These are phyloP conservation scores for Glonium stellatum DNA, from an alignment of 495 filamentous ascomycete genomes.

Conservation along the genomic window DNA sequence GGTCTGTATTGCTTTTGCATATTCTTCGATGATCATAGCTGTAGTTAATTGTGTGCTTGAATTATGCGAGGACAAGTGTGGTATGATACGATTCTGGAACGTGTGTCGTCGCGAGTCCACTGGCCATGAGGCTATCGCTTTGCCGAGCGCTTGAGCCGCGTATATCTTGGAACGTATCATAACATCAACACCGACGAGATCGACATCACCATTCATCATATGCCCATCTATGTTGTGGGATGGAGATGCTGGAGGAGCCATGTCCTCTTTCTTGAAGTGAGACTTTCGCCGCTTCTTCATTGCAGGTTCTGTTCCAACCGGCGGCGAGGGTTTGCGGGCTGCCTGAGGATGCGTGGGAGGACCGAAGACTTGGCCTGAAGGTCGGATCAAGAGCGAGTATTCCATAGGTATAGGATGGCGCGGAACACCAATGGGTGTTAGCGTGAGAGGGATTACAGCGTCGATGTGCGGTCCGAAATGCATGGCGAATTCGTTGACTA, in stretches of 20 bases:
- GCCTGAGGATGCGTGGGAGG: conserved; percentile 10
- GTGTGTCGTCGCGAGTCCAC: conserved; percentile 35
- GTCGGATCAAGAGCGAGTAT: conserved; percentile 77
- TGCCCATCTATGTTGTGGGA: conserved; percentile 93
- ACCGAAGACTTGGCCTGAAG: conserved; percentile 80
- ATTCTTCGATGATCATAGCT: conserved; percentile 83
- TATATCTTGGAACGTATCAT: conserved; percentile 82
- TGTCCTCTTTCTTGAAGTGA: conserved; percentile 65
- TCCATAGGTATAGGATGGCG: conserved; percentile 89
- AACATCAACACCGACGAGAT: conserved; percentile 81
- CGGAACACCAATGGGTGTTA: conserved; percentile 86
- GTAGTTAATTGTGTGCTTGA: conserved; percentile 81
- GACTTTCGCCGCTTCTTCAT: conserved; percentile 73
- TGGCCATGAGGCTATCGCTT: conserved; percentile 59
- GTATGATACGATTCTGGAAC: conserved; percentile 53
- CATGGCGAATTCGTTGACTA: conserved; percentile 3
- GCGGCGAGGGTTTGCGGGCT: conserved; percentile 57
- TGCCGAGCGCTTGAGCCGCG: conserved; percentile 76
- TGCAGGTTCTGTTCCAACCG: conserved; percentile 43
- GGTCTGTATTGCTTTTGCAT: conserved; percentile 46
- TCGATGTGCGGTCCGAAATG: conserved; percentile 60
- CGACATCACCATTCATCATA: conserved; percentile 95
- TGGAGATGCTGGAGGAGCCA: conserved; percentile 39
- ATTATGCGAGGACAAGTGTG: conserved; percentile 59
- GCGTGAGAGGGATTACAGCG: conserved; percentile 66